Evolutionary conservation across 495 filamentous ascomycete species (phyloP).

Genomic region (Aspergillus nanangensis): DNA sequence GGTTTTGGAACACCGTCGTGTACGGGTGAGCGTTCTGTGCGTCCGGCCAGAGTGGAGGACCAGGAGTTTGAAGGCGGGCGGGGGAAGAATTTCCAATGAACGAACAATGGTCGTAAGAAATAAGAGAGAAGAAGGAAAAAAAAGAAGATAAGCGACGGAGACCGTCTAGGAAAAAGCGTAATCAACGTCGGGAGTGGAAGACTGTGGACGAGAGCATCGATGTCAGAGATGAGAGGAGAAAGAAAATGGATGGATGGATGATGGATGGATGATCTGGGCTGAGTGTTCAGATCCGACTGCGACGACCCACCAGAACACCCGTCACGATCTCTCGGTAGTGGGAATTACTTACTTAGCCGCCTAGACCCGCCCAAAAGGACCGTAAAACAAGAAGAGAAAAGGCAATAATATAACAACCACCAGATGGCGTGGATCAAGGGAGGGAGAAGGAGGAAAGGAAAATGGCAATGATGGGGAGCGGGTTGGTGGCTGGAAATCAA

Average conservation of each 20-base stretch:
- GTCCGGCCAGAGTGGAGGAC: not conserved
- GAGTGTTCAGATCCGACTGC: not conserved
- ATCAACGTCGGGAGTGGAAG: not conserved
- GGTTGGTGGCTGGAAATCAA: not conserved
- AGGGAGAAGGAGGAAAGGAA: conserved; percentile 24
- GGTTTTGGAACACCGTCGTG: not conserved
- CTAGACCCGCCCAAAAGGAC: not conserved
- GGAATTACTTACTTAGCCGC: not conserved
- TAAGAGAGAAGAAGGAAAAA: conserved; percentile 11
- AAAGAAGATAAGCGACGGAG: conserved; percentile 23
- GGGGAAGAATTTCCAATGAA: no score
- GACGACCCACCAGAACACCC: not conserved
- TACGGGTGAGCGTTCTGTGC: not conserved
- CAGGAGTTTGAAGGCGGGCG: not conserved
- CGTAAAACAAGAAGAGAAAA: not conserved
- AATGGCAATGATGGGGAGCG: conserved; percentile 9
- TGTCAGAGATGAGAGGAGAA: conserved; percentile 28
- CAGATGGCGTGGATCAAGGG: conserved; percentile 23
- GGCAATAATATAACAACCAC: no score
- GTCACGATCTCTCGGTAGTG: not conserved
- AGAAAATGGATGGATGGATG: conserved; percentile 19
- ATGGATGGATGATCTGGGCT: not conserved
- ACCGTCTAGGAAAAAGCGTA: not conserved
- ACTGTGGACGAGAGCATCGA: not conserved
- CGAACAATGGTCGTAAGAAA: conserved; percentile 4